Evolutionary conservation across 2,329 filamentous ascomycete species (phyloP), one percentile per base, ranked within the genome.

Genomic region (Sporothrix mexicana): DNA sequence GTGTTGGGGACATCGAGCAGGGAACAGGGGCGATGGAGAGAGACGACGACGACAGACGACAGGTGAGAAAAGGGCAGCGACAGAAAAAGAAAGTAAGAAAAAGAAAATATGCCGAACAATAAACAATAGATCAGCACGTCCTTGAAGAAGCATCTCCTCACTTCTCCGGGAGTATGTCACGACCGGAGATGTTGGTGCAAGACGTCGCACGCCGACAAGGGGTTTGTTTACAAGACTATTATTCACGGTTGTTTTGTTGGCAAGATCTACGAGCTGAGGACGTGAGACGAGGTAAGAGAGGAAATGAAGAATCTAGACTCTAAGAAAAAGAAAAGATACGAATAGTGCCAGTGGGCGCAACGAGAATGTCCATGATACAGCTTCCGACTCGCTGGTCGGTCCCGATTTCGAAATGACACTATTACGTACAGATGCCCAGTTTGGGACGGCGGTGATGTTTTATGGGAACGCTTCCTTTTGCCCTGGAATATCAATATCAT

Each of bases 211-310:
- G 5, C 2, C 45, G 61, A 23, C 41, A 47, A 66, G 61, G 61
- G 61, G 20, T 25, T 66, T 66, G 41, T 66, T 62, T 41, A 51
- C 47, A 51, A 23, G n/a, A n/a, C n/a, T n/a, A n/a, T n/a, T n/a
- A n/a, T n/a, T 41, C 0, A 23, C 13, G 36, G 3, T 7, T 36
- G 30, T 36, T 36, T 9, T 45, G n/a, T 45, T 9, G 9, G 13
- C 59, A 20, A 45, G 61, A 66, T 66, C 61, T 41, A 64, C 61
- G 61, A 64, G 61, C 61, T 45, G 61, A 64, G n/a, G 47, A 23
- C 10, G 12, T 15, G 9, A 45, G 61, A 23, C 10, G 17, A 25
- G 17, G 30, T 3, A 36, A 36, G 30, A 5, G 7, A 5, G 10
- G 15, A 47, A 47, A 23, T 15, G 9, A n/a, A 45, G 17, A 4